Base-by-base conservation (phyloP, 1,284 basidiomycete genomes). In the Ceratobasidium sp. region DNA sequence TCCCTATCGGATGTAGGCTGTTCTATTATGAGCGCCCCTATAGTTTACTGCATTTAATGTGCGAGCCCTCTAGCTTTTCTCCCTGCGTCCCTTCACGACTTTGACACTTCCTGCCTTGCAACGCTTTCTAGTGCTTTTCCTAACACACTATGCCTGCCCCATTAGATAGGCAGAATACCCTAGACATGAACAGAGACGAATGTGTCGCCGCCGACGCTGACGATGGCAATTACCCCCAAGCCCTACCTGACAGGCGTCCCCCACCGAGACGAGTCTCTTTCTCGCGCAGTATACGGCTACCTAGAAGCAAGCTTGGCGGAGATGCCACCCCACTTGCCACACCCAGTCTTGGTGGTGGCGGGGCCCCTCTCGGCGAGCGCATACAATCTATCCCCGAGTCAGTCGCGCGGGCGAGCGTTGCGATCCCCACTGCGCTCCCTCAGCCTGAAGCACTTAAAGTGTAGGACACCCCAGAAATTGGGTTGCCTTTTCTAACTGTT, bases 361-460 rank as follows among this genome's bases (percentile, higher is more conserved):
- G 66, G 27, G 54, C 59, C 4, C 66, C 66, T 31, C 66, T 71
- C 4, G 66, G 66, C 13, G 66, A 71, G 14, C 66, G 66, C 43
- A 54, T 71, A 59, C 41, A 71, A 2, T 71, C 66, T 19, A 59
- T 71, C 29, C 53, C 66, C 19, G 66, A 71, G 34, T 71, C 66
- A 2, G 54, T 54, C 0, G 41, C 54, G 6, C 53, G 66, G 1
- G 59, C 59, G 39, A 71, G 66, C 27, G 29, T 71, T 24, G 37
- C 91, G 51, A 92, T 93, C 76, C 92, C 92, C 4, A 91, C 88
- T 74, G 91, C 91, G 77, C 84, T 91, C 9, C 13, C 66, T 74
- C 79, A 85, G 7, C 73, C 76, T 16, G 76, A 78, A 34, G 72
- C 82, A n/a, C n/a, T n/a, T n/a, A n/a, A n/a, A n/a, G n/a, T n/a